Conservation (phyloP, 305 asterid species). For the Stenogyne calaminthoides region DNA sequence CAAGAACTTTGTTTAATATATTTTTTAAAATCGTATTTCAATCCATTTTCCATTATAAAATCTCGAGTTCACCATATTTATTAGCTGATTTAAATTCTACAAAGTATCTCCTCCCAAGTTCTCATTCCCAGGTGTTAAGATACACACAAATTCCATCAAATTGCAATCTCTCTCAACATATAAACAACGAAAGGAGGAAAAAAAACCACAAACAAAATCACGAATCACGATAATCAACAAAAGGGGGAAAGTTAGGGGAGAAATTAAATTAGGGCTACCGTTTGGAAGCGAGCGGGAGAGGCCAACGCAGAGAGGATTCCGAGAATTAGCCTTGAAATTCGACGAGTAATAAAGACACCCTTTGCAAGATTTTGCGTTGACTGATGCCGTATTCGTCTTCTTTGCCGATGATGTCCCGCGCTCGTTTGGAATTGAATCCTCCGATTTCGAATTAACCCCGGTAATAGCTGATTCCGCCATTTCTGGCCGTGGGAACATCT, state of each 20-base stretch:
- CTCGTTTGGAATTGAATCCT: conserved; percentile 30
- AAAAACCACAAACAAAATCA: background rate
- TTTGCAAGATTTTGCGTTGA: conserved; percentile 75
- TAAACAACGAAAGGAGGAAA: background rate
- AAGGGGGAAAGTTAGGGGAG: background rate
- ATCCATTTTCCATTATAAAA: background rate
- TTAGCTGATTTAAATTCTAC: conserved; percentile 11
- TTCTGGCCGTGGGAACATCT: conserved; percentile 23
- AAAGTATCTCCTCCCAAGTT: too few species aligned
- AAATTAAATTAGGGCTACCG: conserved; percentile 48
- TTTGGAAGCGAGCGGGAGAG: conserved; percentile 71
- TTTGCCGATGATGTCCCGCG: conserved; percentile 37
- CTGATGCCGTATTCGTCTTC: conserved; percentile 24
- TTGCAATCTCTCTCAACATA: background rate
- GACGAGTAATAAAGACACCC: conserved; percentile 85
- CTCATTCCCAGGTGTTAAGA: too few species aligned
- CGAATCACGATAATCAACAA: conserved; percentile 2
- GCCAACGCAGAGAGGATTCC: conserved; percentile 83
- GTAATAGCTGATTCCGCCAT: conserved; percentile 32
- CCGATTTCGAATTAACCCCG: conserved; percentile 17
- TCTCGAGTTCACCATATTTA: background rate
- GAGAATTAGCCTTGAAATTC: conserved; percentile 57
- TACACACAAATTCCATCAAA: too few species aligned
- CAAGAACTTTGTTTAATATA: background rate
- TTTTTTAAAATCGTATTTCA: background rate